Evolutionary conservation across 2,329 filamentous ascomycete genomes (phyloP).

Genomic region (Fusarium globosum): DNA sequence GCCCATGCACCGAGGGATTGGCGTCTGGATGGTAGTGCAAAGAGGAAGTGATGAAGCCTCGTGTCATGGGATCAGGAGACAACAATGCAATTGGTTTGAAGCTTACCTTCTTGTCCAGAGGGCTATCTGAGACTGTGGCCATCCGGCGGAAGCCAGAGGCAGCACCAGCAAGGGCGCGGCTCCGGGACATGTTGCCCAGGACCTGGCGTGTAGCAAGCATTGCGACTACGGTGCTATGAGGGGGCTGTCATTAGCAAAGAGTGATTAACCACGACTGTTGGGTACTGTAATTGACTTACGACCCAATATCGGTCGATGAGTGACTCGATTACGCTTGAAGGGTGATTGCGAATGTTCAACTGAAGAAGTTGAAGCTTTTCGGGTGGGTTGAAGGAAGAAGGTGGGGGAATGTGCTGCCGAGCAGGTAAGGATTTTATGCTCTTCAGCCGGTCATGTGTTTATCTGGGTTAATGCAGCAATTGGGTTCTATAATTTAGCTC

Average conservation of each 20-base stretch:
- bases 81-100: not conserved
- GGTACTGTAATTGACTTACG: not conserved
- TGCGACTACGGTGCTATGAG: slow-evolving; percentile 26
- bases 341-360: slow-evolving; percentile 1
- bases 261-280: not conserved
- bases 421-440: slow-evolving; percentile 5
- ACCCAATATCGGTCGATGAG: not conserved
- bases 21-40: not conserved
- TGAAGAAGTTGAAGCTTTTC: slow-evolving; percentile 5
- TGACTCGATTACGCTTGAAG: slow-evolving; percentile 1
- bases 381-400: slow-evolving; percentile 4
- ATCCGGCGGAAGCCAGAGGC: slow-evolving; percentile 76
- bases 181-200: slow-evolving; percentile 72
- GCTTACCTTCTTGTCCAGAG: slow-evolving; percentile 87
- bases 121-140: slow-evolving; percentile 86
- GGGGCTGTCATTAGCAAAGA: not conserved
- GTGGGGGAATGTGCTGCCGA: slow-evolving; percentile 3
- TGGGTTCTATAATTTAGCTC: not conserved
- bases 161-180: slow-evolving; percentile 64
- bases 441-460: slow-evolving; percentile 2
- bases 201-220: slow-evolving; percentile 80
- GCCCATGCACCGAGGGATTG: slow-evolving; percentile 28
- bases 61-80: not conserved
- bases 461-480: slow-evolving; percentile 5
- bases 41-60: not conserved